Percentiles rank a stretch among this genome's conserved stretches.
Conservation (phyloP, 176 grass and related monocot genomes). For the Zizania latifolia region DNA sequence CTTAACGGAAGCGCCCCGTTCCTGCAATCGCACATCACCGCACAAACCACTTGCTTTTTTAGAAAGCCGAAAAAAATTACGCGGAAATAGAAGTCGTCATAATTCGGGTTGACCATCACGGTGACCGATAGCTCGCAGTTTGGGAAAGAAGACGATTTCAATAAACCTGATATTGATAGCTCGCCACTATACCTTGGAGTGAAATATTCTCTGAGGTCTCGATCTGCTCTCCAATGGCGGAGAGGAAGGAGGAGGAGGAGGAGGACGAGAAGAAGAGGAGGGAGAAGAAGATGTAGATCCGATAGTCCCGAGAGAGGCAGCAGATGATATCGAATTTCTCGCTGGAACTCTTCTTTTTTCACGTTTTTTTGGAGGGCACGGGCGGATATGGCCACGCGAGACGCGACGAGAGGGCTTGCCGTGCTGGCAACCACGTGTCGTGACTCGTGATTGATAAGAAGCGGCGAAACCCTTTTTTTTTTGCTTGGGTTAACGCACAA, state of each 20-base stretch:
- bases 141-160: neutral
- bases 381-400: constrained; percentile 5
- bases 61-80: neutral
- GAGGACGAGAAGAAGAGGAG: neutral
- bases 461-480: too few relatives aligned
- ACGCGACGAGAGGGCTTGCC: neutral
- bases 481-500: too few relatives aligned
- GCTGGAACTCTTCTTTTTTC: neutral
- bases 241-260: neutral
- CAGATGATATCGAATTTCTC: neutral
- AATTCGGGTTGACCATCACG: constrained; percentile 20
- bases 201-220: neutral
- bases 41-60: constrained; percentile 4
- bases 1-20: neutral
- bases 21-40: constrained; percentile 45
- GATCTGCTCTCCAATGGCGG: neutral
- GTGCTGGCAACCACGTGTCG: constrained; percentile 40
- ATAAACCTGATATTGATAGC: neutral
- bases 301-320: constrained; percentile 27
- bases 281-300: neutral
- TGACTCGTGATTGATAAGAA: constrained; percentile 16
- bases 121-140: neutral
- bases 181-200: neutral
- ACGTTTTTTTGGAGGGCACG: neutral
- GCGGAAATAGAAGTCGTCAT: neutral